phyloP scores from a whole-genome alignment of 1,139 yeast genomes.

The Lizanozyma gosingica region DNA sequence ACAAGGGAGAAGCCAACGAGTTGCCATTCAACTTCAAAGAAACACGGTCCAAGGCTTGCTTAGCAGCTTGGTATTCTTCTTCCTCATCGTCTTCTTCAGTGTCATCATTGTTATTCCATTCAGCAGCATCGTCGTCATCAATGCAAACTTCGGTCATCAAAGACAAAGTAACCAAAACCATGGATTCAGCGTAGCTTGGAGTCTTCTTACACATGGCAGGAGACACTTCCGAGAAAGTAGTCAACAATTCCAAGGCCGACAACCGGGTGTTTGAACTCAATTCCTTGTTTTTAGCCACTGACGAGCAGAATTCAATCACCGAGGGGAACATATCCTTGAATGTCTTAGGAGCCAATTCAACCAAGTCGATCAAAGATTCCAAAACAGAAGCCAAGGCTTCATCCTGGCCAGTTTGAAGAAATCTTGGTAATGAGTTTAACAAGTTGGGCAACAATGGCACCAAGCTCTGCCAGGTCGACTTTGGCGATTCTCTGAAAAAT shows the following conservation, averaged over 20 bases:
- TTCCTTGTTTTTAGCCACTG: constrained; percentile 73
- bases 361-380: constrained; percentile 82
- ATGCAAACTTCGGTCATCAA: constrained; percentile 91
- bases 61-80: constrained; percentile 82
- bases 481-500: constrained; percentile 75
- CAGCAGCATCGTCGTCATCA: constrained; percentile 82
- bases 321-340: constrained; percentile 85
- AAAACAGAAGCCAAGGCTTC: constrained; percentile 78
- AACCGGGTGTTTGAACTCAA: constrained; percentile 73
- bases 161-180: constrained; percentile 67
- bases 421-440: constrained; percentile 78
- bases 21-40: constrained; percentile 79
- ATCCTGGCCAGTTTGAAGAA: constrained; percentile 71
- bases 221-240: constrained; percentile 86
- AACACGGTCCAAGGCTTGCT: constrained; percentile 87
- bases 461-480: constrained; percentile 65
- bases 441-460: constrained; percentile 75
- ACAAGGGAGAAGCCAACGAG: constrained; percentile 74
- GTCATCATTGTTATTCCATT: constrained; percentile 77
- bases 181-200: constrained; percentile 57
- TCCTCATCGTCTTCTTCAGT: constrained; percentile 80
- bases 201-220: constrained; percentile 92
- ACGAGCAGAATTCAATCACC: constrained; percentile 73
- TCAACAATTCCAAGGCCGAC: constrained; percentile 79
- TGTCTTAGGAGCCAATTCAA: constrained; percentile 90